These are phyloP conservation scores for Globisporangium recalcitrans DNA, from an alignment of 352 stramenopile species.

Conservation along the genomic window DNA sequence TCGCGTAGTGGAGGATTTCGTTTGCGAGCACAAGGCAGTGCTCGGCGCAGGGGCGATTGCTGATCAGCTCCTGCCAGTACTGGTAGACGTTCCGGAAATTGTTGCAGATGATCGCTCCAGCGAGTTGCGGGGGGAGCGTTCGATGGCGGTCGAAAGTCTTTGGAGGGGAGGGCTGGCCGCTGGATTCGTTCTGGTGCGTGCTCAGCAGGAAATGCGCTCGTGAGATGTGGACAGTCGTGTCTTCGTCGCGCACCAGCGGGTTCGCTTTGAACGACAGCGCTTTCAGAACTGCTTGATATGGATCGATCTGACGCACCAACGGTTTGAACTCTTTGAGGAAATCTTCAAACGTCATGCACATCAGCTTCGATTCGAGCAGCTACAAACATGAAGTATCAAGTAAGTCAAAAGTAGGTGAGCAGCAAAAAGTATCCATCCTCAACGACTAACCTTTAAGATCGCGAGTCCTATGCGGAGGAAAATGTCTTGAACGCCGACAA, in stretches of 20 bases:
- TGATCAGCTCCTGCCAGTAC: conserved; percentile 46
- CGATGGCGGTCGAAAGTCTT: conserved; percentile 54
- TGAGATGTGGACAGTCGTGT: conserved; percentile 55
- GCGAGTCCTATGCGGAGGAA: conserved; percentile 75
- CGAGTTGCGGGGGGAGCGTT: conserved; percentile 52
- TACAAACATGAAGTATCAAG: too few species aligned
- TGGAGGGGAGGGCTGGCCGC: conserved; percentile 20
- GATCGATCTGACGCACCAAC: conserved; percentile 64
- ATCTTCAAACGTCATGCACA: conserved; percentile 83
- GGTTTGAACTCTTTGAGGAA: conserved; percentile 81
- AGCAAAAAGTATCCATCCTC: too few species aligned
- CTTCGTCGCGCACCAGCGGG: conserved; percentile 35
- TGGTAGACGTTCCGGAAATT: conserved; percentile 33
- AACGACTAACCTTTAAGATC: conserved; percentile 54
- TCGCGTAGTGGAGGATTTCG: conserved; percentile 73
- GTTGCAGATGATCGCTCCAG: conserved; percentile 30
- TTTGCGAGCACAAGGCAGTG: conserved; percentile 53
- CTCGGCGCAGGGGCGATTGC: conserved; percentile 12
- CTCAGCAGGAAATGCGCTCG: conserved; percentile 42
- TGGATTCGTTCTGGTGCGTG: conserved; percentile 24
- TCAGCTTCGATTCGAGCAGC: conserved; percentile 67
- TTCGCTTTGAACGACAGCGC: conserved; percentile 55
- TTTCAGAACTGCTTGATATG: conserved; percentile 66
- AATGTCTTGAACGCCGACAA: conserved; percentile 73
- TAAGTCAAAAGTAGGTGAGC: too few species aligned